phyloP scores from a whole-genome alignment of 805 yeast genomes.

The Metschnikowia continentalis region DNA sequence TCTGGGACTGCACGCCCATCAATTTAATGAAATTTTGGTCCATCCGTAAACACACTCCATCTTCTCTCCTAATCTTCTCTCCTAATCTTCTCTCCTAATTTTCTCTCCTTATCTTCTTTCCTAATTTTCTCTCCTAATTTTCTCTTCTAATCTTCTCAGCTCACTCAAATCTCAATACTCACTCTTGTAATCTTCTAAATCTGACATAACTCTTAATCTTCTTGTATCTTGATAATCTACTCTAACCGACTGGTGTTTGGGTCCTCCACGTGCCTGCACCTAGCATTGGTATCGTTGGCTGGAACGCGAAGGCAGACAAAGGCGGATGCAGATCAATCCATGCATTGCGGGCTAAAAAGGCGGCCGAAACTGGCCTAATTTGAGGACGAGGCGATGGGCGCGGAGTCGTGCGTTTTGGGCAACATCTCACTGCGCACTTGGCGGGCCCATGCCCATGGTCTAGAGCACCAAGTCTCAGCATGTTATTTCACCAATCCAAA shows the following conservation, averaged over 20 bases:
- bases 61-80: too few relatives aligned
- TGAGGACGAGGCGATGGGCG: slow-evolving; percentile 1
- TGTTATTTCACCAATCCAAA: not conserved
- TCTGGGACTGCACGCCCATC: not conserved
- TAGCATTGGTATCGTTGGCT: not conserved
- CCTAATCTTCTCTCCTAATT: too few relatives aligned
- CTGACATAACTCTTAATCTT: too few relatives aligned
- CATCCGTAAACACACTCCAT: too few relatives aligned
- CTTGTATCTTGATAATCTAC: not conserved
- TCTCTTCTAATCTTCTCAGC: too few relatives aligned
- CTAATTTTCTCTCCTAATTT: too few relatives aligned
- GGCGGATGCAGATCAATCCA: not conserved
- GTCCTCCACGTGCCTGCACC: too few relatives aligned
- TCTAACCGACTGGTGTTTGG: too few relatives aligned
- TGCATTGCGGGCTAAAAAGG: not conserved
- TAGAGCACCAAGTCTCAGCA: not conserved
- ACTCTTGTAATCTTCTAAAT: too few relatives aligned
- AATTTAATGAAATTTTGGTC: not conserved
- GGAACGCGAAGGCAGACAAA: not conserved
- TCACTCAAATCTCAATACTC: too few relatives aligned
- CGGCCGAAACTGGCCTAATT: not conserved
- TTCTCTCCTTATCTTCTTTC: too few relatives aligned
- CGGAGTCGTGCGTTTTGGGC: not conserved
- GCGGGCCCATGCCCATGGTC: not conserved
- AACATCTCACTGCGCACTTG: not conserved